phyloP scores from a whole-genome alignment of 306 rosid species.

The Ziziphus jujuba region DNA sequence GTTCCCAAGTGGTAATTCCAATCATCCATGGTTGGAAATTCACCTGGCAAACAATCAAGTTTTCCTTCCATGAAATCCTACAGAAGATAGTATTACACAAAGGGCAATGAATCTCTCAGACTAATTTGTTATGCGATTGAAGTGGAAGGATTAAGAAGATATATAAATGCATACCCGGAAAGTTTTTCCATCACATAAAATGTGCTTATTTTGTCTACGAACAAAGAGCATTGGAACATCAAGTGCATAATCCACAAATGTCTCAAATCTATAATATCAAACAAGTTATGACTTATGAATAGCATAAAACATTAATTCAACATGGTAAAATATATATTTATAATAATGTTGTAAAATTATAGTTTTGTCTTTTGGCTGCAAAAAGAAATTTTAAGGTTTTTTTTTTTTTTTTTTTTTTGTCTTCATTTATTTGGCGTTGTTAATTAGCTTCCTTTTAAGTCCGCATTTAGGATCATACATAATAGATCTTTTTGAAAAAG shows the following conservation, averaged over 20 bases:
- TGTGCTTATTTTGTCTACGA: slow-evolving; percentile 42
- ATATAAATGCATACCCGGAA: slow-evolving; percentile 35
- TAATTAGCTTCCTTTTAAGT: too few relatives aligned
- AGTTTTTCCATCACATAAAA: slow-evolving; percentile 55
- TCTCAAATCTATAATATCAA: slow-evolving; percentile 22
- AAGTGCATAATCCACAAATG: slow-evolving; percentile 58
- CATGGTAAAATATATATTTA: too few relatives aligned
- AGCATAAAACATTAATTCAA: background rate
- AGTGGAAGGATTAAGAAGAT: background rate
- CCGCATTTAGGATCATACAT: too few relatives aligned
- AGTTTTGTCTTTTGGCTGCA: too few relatives aligned
- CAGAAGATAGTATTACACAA: background rate
- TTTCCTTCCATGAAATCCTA: slow-evolving; percentile 51
- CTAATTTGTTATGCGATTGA: too few relatives aligned
- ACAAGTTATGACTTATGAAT: background rate
- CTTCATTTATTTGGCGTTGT: too few relatives aligned
- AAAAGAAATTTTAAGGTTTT: too few relatives aligned
- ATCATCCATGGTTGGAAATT: slow-evolving; percentile 58
- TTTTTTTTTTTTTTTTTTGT: too few relatives aligned
- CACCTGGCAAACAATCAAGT: slow-evolving; percentile 59
- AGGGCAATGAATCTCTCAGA: background rate
- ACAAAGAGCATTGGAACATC: slow-evolving; percentile 65
- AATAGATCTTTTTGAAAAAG: too few relatives aligned
- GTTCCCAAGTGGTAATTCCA: slow-evolving; percentile 68
- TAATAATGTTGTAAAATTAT: too few relatives aligned